A percentile compares a stretch with the other conserved stretches of the same genome.
Conservation (phyloP, 2,329 filamentous ascomycete genomes). For the Fusarium palustre region DNA sequence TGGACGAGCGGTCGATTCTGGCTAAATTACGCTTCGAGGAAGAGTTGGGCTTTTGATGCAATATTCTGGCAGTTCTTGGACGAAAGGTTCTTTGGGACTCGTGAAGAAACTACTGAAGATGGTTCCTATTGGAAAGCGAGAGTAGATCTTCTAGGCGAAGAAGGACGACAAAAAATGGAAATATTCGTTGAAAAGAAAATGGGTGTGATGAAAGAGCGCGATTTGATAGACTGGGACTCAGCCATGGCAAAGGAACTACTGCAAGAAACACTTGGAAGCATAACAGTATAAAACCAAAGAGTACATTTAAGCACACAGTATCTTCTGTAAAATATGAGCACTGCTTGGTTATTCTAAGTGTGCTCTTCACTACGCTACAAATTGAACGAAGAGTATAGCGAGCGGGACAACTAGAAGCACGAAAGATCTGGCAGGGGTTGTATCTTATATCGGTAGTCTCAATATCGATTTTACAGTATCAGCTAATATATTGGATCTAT, state of each 20-base stretch:
- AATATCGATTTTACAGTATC: too few species aligned
- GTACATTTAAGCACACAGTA: too few species aligned
- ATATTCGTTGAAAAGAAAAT: background rate
- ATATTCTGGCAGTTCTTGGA: background rate
- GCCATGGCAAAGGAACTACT: background rate
- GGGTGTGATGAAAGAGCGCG: background rate
- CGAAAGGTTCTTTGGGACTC: background rate
- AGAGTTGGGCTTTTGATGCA: background rate
- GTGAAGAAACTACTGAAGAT: rapidly evolving
- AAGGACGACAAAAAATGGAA: background rate
- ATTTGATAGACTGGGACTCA: background rate
- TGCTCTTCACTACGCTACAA: too few species aligned
- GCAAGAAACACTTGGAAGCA: background rate
- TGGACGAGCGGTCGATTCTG: background rate
- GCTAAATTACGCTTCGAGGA: background rate
- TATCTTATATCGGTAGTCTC: too few species aligned
- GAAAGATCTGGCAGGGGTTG: too few species aligned
- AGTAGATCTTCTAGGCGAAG: rapidly evolving
- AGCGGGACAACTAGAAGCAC: too few species aligned
- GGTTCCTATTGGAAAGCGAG: background rate
- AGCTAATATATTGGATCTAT: too few species aligned
- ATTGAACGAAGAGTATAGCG: too few species aligned
- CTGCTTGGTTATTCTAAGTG: too few species aligned
- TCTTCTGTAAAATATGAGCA: too few species aligned
- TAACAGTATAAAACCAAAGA: too few species aligned